These are phyloP conservation scores for Phoma sp. DNA, from an alignment of 2,329 filamentous ascomycete genomes.

Conservation along the genomic window DNA sequence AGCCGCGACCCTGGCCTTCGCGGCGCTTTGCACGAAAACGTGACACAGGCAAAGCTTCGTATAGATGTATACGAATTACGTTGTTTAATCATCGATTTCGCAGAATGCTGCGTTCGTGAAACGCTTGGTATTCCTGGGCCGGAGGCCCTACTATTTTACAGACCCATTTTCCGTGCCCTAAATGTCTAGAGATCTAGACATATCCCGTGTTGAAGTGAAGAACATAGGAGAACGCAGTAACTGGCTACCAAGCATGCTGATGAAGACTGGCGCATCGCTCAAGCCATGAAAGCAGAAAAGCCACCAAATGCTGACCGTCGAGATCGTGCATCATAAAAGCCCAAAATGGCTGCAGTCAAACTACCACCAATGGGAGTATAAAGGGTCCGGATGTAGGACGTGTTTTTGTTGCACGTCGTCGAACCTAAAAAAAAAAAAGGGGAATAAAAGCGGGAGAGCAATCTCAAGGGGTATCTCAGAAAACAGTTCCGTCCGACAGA, in stretches of 20 bases:
- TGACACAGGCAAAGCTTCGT: background rate
- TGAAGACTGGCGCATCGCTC: slow-evolving; percentile 14
- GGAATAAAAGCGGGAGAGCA: slow-evolving; percentile 35
- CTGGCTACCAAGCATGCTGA: slow-evolving; percentile 10
- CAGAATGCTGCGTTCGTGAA: slow-evolving; percentile 4
- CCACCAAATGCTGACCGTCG: slow-evolving; percentile 34
- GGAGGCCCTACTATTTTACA: slow-evolving; percentile 19
- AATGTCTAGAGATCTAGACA: slow-evolving; percentile 11
- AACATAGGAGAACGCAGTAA: slow-evolving; percentile 14
- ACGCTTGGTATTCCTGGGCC: slow-evolving; percentile 10
- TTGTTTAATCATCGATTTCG: slow-evolving; percentile 3
- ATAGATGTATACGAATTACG: background rate
- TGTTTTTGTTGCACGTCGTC: slow-evolving; percentile 24
- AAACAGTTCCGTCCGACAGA: slow-evolving; percentile 94
- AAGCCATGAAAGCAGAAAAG: slow-evolving; percentile 28
- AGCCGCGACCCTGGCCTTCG: slow-evolving; percentile 10
- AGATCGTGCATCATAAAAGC: slow-evolving; percentile 36
- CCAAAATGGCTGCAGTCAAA: slow-evolving; percentile 27
- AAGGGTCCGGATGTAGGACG: slow-evolving; percentile 20
- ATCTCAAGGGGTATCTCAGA: slow-evolving; percentile 66
- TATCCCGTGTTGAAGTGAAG: slow-evolving; percentile 14
- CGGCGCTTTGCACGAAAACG: background rate
- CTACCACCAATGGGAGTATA: slow-evolving; percentile 15
- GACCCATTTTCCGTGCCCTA: slow-evolving; percentile 19
- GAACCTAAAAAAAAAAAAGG: slow-evolving; percentile 32